Conservation (phyloP, 2,329 filamentous ascomycete species). For the Cytospora mali region DNA sequence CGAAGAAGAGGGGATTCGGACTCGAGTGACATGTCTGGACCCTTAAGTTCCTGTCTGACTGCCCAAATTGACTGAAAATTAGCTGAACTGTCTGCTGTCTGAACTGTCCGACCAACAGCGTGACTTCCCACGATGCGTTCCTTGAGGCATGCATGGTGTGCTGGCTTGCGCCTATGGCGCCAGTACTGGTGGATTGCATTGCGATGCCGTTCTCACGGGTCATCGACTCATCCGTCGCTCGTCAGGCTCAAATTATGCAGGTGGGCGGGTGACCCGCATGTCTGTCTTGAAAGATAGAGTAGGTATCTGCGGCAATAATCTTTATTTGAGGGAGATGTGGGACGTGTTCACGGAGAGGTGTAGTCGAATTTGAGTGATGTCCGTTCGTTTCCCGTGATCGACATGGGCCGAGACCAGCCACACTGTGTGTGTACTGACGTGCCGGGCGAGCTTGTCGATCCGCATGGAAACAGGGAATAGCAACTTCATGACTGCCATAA, state of each 20-base stretch:
- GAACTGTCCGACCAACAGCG: not conserved
- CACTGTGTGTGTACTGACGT: too few relatives aligned
- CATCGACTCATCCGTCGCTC: not conserved
- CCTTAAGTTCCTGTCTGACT: not conserved
- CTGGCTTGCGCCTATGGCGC: not conserved
- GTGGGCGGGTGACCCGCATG: not conserved
- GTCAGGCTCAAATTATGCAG: not conserved
- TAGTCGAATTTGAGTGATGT: not conserved
- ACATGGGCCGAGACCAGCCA: not conserved
- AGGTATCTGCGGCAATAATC: not conserved
- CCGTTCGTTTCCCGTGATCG: not conserved
- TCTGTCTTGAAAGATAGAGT: not conserved
- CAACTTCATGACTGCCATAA: too few relatives aligned
- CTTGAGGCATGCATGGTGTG: not conserved
- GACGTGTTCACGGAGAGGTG: not conserved
- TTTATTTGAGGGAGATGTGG: not conserved
- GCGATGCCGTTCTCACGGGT: not conserved
- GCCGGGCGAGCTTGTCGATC: not conserved
- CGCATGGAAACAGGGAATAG: too few relatives aligned
- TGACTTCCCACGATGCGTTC: not conserved
- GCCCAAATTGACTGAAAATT: too few relatives aligned
- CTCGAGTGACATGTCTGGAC: not conserved
- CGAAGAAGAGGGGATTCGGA: not conserved
- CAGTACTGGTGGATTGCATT: not conserved
- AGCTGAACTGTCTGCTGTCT: too few relatives aligned